Percentiles rank a stretch among this genome's conserved stretches.
Conservation (phyloP, 2,329 filamentous ascomycete species). For the Botryotinia globosa region DNA sequence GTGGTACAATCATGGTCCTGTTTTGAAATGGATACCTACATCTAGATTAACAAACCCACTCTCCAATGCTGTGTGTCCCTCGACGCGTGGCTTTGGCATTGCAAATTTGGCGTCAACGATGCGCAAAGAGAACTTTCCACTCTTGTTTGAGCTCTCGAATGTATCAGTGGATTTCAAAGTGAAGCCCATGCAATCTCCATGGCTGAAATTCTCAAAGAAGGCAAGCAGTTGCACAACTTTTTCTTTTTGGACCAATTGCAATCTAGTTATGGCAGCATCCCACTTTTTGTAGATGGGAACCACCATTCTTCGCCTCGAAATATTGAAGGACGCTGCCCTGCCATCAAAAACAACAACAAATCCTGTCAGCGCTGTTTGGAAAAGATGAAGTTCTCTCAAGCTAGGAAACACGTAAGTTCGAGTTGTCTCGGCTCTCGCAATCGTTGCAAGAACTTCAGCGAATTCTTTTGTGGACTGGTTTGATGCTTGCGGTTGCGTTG, state of each 20-base stretch:
- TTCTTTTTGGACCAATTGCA: constrained; percentile 77
- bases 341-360: constrained; percentile 74
- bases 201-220: constrained; percentile 84
- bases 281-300: constrained; percentile 93
- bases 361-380: constrained; percentile 76
- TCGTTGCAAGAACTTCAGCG: constrained; percentile 46
- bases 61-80: constrained; percentile 52
- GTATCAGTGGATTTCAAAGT: constrained; percentile 79
- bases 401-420: constrained; percentile 69
- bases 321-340: constrained; percentile 71
- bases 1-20: not conserved
- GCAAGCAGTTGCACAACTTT: constrained; percentile 74
- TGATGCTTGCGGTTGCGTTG: constrained; percentile 64
- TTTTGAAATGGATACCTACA: constrained; percentile 21
- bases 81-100: constrained; percentile 58
- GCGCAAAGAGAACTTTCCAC: constrained; percentile 68
- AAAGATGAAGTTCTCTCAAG: constrained; percentile 68
- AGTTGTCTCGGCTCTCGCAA: constrained; percentile 60
- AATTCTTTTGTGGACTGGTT: constrained; percentile 63
- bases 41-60: constrained; percentile 81
- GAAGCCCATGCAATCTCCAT: constrained; percentile 88
- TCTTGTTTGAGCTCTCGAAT: constrained; percentile 66
- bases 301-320: constrained; percentile 81
- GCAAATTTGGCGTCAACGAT: constrained; percentile 91
- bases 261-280: constrained; percentile 75